Conservation (phyloP, 768 basidiomycete species). For the Dentipellis sp. region DNA sequence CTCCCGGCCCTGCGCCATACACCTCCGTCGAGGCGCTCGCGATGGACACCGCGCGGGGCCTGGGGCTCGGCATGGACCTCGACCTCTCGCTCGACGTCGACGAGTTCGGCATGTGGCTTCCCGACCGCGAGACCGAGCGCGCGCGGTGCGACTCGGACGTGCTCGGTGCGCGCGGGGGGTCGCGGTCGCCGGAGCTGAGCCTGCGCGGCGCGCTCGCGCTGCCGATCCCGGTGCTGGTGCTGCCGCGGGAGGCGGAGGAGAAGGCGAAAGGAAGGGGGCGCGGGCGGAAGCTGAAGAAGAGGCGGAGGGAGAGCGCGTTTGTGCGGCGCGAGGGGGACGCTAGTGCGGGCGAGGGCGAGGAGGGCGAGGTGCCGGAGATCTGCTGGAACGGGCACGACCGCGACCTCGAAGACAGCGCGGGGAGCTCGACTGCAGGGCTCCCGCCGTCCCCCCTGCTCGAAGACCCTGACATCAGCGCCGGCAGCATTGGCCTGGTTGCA, state of each 20-base stretch:
- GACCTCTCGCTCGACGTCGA: neutral
- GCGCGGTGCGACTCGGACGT: neutral
- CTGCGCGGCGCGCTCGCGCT: slow-evolving; percentile 10
- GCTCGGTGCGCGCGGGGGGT: neutral
- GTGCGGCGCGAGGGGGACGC: neutral
- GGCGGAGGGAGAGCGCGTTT: neutral
- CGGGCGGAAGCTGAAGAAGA: neutral
- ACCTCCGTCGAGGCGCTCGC: neutral
- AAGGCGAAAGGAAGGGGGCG: neutral
- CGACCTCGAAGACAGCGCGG: neutral
- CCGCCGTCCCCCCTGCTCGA: no score
- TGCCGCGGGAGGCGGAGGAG: slow-evolving; percentile 1
- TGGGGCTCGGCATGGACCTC: neutral
- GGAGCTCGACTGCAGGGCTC: no score
- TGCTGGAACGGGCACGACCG: slow-evolving; percentile 10
- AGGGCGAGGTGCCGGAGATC: slow-evolving; percentile 5
- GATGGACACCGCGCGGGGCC: slow-evolving; percentile 4
- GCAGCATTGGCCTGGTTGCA: slow-evolving; percentile 1
- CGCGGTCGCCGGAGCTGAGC: slow-evolving; percentile 3
- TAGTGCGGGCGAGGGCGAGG: neutral
- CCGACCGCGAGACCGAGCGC: neutral
- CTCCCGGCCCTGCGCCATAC: no score
- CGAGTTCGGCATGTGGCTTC: slow-evolving; percentile 12
- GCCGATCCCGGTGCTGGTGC: slow-evolving; percentile 11
- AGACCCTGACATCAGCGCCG: neutral